phyloP scores from a whole-genome alignment of 441 rosid species.

The Gossypium schwendimanii region DNA sequence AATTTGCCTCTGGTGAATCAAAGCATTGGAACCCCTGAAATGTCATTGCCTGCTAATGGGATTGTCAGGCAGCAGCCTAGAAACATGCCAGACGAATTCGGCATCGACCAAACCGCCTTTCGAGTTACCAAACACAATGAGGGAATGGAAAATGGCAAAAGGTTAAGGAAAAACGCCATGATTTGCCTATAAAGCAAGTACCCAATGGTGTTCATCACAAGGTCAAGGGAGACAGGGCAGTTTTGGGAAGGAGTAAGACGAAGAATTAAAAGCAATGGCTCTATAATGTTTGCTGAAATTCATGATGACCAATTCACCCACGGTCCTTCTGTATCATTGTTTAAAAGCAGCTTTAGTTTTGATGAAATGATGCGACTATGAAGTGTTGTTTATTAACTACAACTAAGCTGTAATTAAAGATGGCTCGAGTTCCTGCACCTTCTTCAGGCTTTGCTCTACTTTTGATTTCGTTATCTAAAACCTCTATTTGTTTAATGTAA shows the following conservation, averaged over 20 bases:
- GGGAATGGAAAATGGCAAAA: constrained; percentile 1
- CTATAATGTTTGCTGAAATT: no score
- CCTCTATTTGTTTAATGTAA: no score
- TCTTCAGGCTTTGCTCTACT: no score
- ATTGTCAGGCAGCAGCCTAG: not conserved
- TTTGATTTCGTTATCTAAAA: no score
- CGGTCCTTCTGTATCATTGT: not conserved
- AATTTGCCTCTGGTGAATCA: not conserved
- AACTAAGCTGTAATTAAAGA: not conserved
- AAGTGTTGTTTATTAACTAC: not conserved
- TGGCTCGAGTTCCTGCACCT: no score
- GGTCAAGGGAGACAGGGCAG: not conserved
- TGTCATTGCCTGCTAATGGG: not conserved
- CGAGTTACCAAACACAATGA: no score
- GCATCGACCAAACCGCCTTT: not conserved
- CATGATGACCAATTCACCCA: no score
- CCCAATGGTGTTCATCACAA: not conserved
- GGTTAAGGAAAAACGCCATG: not conserved
- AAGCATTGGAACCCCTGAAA: not conserved
- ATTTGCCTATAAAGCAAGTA: not conserved
- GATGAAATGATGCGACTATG: not conserved
- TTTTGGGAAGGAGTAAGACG: not conserved
- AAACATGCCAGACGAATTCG: not conserved
- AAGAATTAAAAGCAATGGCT: not conserved
- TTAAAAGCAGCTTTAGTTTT: not conserved